Conservation (phyloP, 2,329 filamentous ascomycete genomes). For the Sarocladium oryzae region DNA sequence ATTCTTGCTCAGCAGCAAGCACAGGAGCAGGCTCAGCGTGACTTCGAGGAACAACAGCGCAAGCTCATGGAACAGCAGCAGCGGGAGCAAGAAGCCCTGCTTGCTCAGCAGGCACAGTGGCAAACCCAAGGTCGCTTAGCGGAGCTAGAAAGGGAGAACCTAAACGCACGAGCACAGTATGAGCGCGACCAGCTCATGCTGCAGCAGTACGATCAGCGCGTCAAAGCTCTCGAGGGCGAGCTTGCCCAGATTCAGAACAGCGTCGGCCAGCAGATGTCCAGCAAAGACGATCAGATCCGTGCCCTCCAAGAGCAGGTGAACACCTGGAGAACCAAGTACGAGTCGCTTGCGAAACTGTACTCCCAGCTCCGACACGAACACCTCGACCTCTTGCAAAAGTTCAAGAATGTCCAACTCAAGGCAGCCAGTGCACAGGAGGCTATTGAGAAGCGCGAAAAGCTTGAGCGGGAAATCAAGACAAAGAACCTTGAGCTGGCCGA, state of each 20-base stretch:
- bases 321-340: slow-evolving; percentile 95
- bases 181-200: slow-evolving; percentile 96
- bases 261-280: slow-evolving; percentile 75
- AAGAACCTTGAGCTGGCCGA: slow-evolving; percentile 98
- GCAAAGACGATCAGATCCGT: slow-evolving; percentile 90
- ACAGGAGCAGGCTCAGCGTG: slow-evolving; percentile 76
- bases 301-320: slow-evolving; percentile 95
- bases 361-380: slow-evolving; percentile 94
- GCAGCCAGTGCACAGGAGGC: slow-evolving; percentile 95
- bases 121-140: slow-evolving; percentile 95
- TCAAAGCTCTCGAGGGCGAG: slow-evolving; percentile 88
- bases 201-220: slow-evolving; percentile 90
- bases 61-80: slow-evolving; percentile 82
- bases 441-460: slow-evolving; percentile 87
- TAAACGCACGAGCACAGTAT: slow-evolving; percentile 90
- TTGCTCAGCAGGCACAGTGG: slow-evolving; percentile 82
- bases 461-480: slow-evolving; percentile 96
- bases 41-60: slow-evolving; percentile 96
- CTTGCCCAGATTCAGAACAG: slow-evolving; percentile 75
- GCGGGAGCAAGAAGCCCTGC: slow-evolving; percentile 81
- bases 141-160: slow-evolving; percentile 89
- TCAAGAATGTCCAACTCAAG: slow-evolving; percentile 93
- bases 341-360: slow-evolving; percentile 92
- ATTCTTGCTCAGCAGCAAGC: slow-evolving; percentile 76
- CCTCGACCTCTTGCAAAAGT: slow-evolving; percentile 88